Percentiles rank a stretch among this genome's conserved stretches.
phyloP scores from a whole-genome alignment of 2,329 filamentous ascomycete species.

The Xylaria sp. region DNA sequence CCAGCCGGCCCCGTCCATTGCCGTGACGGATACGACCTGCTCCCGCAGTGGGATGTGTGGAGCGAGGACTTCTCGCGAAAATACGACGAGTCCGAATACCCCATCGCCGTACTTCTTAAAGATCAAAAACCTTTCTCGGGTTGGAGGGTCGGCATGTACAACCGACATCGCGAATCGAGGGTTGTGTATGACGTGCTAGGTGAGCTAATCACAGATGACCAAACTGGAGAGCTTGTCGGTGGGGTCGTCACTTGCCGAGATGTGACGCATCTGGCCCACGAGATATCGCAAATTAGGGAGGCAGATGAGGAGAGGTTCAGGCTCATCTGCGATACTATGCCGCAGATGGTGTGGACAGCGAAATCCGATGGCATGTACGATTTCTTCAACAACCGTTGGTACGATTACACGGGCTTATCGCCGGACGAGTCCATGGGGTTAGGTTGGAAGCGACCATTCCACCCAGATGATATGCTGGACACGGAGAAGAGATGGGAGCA shows the following conservation, averaged over 20 bases:
- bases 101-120: conserved; percentile 65
- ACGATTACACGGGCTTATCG: conserved; percentile 72
- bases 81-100: conserved; percentile 63
- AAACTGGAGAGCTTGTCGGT: conserved; percentile 71
- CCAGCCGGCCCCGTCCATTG: conserved; percentile 44
- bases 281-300: conserved; percentile 70
- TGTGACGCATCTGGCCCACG: conserved; percentile 69
- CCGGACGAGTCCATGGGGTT: conserved; percentile 63
- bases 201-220: conserved; percentile 67
- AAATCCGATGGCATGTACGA: conserved; percentile 67
- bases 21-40: conserved; percentile 56
- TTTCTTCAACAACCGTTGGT: conserved; percentile 79
- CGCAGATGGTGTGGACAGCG: conserved; percentile 75
- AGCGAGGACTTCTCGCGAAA: conserved; percentile 65
- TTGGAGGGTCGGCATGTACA: conserved; percentile 65
- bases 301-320: conserved; percentile 75
- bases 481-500: conserved; percentile 61
- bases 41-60: conserved; percentile 64
- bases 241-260: conserved; percentile 74
- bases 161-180: conserved; percentile 53
- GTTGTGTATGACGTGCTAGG: conserved; percentile 68
- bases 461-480: conserved; percentile 68
- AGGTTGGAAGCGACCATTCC: conserved; percentile 67
- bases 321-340: conserved; percentile 74
- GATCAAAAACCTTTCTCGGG: conserved; percentile 63